These are phyloP conservation scores for Boletus vinaceobasis DNA, from an alignment of 768 basidiomycete genomes.

Conservation along the genomic window DNA sequence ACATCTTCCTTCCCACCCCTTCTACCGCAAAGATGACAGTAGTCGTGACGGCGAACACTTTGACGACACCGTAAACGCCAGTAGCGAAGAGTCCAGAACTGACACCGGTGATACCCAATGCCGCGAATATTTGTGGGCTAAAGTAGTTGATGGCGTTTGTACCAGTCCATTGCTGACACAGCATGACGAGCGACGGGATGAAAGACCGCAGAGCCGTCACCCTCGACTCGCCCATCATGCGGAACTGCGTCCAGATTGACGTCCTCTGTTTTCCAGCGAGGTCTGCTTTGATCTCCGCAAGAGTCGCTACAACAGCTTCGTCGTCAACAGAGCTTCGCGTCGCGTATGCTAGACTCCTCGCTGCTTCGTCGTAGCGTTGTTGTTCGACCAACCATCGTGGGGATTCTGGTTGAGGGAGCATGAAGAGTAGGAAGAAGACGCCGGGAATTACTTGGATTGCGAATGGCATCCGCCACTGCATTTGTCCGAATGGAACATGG, in stretches of 20 bases:
- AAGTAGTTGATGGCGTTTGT: conserved; percentile 57
- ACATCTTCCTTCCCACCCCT: conserved; percentile 45
- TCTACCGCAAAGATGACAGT: conserved; percentile 48
- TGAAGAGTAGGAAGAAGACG: conserved; percentile 42
- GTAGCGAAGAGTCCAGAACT: conserved; percentile 48
- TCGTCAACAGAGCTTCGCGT: conserved; percentile 33
- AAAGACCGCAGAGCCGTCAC: conserved; percentile 41
- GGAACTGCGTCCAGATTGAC: conserved; percentile 36
- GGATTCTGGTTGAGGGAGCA: conserved; percentile 52
- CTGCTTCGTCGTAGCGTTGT: conserved; percentile 40
- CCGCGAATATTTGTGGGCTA: conserved; percentile 48
- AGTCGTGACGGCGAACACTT: conserved; percentile 41
- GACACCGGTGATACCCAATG: conserved; percentile 44
- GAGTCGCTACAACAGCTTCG: conserved; percentile 32
- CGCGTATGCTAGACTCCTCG: conserved; percentile 36
- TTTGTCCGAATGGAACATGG: conserved; percentile 35
- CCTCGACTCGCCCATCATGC: conserved; percentile 43
- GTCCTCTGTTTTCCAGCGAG: conserved; percentile 40
- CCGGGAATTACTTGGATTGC: conserved; percentile 52
- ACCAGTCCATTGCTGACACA: conserved; percentile 50
- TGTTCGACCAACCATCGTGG: conserved; percentile 56
- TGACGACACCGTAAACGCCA: conserved; percentile 38
- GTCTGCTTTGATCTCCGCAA: conserved; percentile 49
- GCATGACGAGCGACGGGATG: conserved; percentile 46
- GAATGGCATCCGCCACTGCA: conserved; percentile 54